These are phyloP conservation scores for Huiozyma naganishii DNA, from an alignment of 805 yeast species.

Conservation along the genomic window DNA sequence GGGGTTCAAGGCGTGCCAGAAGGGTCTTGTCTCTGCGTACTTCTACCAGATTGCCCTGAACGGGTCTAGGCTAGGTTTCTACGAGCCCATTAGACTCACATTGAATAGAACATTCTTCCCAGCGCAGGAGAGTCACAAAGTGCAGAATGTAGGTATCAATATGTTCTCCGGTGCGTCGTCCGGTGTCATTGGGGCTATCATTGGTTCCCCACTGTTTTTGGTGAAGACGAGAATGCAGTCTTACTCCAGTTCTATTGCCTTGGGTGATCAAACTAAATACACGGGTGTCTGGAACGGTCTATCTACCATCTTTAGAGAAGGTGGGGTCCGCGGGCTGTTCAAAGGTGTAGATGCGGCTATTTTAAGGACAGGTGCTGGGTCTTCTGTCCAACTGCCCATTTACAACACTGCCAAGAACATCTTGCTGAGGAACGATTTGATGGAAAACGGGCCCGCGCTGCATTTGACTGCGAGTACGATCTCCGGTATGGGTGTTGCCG, in stretches of 20 bases:
- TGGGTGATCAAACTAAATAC: constrained; percentile 92
- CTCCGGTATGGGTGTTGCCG: constrained; percentile 86
- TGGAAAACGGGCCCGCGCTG: constrained; percentile 53
- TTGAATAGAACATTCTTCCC: constrained; percentile 49
- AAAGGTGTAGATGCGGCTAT: constrained; percentile 94
- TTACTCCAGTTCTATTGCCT: constrained; percentile 51
- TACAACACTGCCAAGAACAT: constrained; percentile 68
- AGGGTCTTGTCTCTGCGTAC: constrained; percentile 84
- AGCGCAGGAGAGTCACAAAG: constrained; percentile 35
- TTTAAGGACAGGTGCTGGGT: constrained; percentile 89
- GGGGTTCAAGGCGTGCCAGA: constrained; percentile 80
- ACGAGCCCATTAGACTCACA: constrained; percentile 70
- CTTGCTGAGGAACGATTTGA: constrained; percentile 40
- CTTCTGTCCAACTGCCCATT: constrained; percentile 88
- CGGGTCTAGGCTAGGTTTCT: constrained; percentile 89
- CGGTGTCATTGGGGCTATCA: constrained; percentile 79
- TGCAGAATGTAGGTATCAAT: constrained; percentile 48
- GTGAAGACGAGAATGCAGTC: constrained; percentile 97
- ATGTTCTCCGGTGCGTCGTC: constrained; percentile 71
- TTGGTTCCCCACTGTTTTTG: constrained; percentile 87
- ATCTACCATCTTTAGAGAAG: constrained; percentile 44
- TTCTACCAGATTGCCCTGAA: constrained; percentile 82
- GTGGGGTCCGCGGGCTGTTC: constrained; percentile 77
- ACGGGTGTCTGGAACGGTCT: constrained; percentile 60
- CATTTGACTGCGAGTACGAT: constrained; percentile 65